These are phyloP conservation scores for Aphanomyces stellatus DNA, from an alignment of 352 stramenopile species.

Conservation along the genomic window DNA sequence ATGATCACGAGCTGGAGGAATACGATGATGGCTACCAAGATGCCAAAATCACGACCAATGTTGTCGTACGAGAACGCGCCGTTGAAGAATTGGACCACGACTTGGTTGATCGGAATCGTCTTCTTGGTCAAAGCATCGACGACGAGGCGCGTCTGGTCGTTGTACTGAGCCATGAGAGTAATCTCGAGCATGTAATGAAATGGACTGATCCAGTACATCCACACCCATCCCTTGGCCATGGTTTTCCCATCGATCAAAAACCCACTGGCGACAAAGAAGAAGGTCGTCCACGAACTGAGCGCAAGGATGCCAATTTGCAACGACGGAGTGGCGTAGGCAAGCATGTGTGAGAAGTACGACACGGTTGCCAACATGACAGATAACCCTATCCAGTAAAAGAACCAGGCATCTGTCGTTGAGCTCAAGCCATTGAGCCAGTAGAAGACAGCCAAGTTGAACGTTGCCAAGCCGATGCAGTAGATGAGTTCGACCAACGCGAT, in stretches of 20 bases:
- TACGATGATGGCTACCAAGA: background rate
- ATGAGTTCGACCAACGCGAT: background rate
- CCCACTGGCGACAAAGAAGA: background rate
- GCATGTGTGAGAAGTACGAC: no score
- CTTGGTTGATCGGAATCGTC: background rate
- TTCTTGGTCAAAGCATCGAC: background rate
- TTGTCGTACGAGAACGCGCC: constrained; percentile 1
- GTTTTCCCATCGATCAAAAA: constrained; percentile 12
- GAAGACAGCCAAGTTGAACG: no score
- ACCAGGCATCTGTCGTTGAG: no score
- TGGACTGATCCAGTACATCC: constrained; percentile 12
- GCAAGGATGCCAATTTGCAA: background rate
- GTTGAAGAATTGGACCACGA: constrained; percentile 11
- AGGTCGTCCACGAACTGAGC: background rate
- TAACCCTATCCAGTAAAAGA: no score
- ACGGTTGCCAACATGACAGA: no score
- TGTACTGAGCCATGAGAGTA: constrained; percentile 1
- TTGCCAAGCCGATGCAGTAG: no score
- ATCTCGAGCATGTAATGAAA: constrained; percentile 10
- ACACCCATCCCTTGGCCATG: background rate
- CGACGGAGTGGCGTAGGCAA: no score
- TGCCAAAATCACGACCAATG: background rate
- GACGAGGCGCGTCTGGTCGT: background rate
- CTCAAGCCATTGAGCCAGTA: no score
- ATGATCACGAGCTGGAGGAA: constrained; percentile 1